These are phyloP conservation scores for Rhazya stricta DNA, from an alignment of 257 asterid species.

Conservation along the genomic window DNA sequence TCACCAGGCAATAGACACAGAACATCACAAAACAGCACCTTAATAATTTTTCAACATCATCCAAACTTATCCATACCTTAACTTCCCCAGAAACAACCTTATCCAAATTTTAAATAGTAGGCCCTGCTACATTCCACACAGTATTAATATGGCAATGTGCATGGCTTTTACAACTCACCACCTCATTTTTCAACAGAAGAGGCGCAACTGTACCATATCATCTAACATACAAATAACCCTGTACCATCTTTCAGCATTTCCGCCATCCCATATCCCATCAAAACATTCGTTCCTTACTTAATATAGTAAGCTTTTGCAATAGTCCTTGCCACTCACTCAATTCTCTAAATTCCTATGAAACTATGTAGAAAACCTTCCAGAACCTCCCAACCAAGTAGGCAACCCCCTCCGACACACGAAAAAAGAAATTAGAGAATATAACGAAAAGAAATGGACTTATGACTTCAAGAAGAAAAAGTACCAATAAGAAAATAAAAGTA, in stretches of 20 bases:
- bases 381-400: not conserved
- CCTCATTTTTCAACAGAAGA: not conserved
- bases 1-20: not conserved
- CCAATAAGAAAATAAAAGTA: too few relatives aligned
- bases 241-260: not conserved
- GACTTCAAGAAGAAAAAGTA: too few relatives aligned
- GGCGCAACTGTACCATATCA: not conserved
- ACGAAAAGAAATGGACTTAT: not conserved
- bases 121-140: not conserved
- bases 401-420: not conserved
- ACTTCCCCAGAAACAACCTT: not conserved
- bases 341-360: not conserved
- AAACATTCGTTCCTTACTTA: not conserved
- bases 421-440: not conserved
- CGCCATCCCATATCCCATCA: not conserved
- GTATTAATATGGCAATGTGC: not conserved
- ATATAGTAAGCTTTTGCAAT: not conserved
- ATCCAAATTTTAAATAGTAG: not conserved
- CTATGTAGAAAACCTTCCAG: not conserved
- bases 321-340: not conserved
- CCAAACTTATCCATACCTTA: not conserved
- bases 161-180: not conserved
- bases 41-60: not conserved
- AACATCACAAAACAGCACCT: not conserved
- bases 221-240: not conserved